Evolutionary conservation across 2,329 filamentous ascomycete genomes (phyloP).

Genomic region (Pseudogymnoascus sp.): DNA sequence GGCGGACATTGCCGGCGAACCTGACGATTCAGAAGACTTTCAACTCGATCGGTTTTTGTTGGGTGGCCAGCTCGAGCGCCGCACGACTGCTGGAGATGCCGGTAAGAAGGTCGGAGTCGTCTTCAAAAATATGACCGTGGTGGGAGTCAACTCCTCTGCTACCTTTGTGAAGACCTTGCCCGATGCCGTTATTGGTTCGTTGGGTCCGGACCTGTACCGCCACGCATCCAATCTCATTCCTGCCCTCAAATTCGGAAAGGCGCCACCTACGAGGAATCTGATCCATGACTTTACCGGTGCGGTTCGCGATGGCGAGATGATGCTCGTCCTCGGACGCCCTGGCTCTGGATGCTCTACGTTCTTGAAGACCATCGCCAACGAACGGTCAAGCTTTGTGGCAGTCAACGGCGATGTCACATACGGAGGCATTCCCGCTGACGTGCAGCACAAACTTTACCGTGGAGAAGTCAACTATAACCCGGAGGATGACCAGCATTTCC

Average conservation of each 20-base stretch:
- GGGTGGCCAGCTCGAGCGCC: constrained; percentile 70
- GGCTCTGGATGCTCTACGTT: constrained; percentile 73
- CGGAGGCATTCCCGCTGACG: constrained; percentile 61
- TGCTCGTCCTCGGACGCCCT: constrained; percentile 66
- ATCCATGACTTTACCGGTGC: constrained; percentile 63
- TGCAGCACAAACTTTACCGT: constrained; percentile 62
- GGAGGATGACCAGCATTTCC: constrained; percentile 72
- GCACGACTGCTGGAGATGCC: constrained; percentile 54
- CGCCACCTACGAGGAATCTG: constrained; percentile 34
- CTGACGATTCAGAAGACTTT: constrained; percentile 52
- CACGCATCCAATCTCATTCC: constrained; percentile 40
- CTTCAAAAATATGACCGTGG: constrained; percentile 70
- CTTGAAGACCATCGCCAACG: constrained; percentile 68
- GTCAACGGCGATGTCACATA: constrained; percentile 67
- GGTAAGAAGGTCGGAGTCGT: constrained; percentile 73
- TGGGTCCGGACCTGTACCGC: constrained; percentile 71
- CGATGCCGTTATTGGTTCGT: constrained; percentile 68
- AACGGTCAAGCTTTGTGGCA: constrained; percentile 56
- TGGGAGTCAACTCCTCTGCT: constrained; percentile 60
- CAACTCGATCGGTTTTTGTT: constrained; percentile 65
- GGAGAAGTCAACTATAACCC: constrained; percentile 75
- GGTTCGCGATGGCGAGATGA: constrained; percentile 64
- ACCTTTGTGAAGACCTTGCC: constrained; percentile 68
- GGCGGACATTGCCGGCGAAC: constrained; percentile 15
- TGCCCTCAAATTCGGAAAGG: constrained; percentile 21